These are phyloP conservation scores for Iris pallida DNA, from an alignment of 116 monocot species.

Conservation along the genomic window DNA sequence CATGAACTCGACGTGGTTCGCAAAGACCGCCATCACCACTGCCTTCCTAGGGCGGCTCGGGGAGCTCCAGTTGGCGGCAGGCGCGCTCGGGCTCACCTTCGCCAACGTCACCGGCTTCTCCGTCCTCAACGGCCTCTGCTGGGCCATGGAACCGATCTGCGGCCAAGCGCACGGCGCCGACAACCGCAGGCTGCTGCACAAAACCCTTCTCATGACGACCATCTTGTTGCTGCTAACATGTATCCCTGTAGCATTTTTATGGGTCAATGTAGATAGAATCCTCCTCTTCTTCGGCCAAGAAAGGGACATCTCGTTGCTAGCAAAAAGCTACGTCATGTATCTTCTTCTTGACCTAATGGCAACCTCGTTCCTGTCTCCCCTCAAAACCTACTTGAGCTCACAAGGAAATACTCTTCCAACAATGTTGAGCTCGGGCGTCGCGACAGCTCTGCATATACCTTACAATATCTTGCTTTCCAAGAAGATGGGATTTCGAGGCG, in stretches of 20 bases:
- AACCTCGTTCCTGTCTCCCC: conserved; percentile 63
- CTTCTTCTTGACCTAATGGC: conserved; percentile 62
- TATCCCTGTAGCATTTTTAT: conserved; percentile 59
- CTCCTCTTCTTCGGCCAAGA: conserved; percentile 43
- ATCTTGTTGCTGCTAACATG: conserved; percentile 42
- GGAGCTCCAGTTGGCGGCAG: conserved; percentile 58
- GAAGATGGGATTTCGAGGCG: conserved; percentile 44
- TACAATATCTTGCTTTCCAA: conserved; percentile 36
- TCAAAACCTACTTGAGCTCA: conserved; percentile 65
- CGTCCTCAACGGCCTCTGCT: conserved; percentile 42
- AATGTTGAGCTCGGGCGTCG: conserved; percentile 39
- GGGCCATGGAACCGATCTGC: conserved; percentile 90
- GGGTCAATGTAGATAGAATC: conserved; percentile 60
- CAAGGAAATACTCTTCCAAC: conserved; percentile 69
- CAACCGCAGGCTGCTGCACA: conserved; percentile 53
- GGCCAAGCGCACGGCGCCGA: conserved; percentile 77
- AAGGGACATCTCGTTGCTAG: conserved; percentile 31
- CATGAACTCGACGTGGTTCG: conserved; percentile 73
- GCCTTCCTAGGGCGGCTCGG: conserved; percentile 73
- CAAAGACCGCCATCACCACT: conserved; percentile 60
- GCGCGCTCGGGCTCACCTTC: conserved; percentile 67
- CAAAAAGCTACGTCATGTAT: conserved; percentile 39
- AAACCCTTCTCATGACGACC: conserved; percentile 64
- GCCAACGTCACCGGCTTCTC: conserved; percentile 51
- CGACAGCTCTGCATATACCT: conserved; percentile 53